These are phyloP conservation scores for Hypomontagnella monticulosa DNA, from an alignment of 495 filamentous ascomycete genomes.

Conservation along the genomic window DNA sequence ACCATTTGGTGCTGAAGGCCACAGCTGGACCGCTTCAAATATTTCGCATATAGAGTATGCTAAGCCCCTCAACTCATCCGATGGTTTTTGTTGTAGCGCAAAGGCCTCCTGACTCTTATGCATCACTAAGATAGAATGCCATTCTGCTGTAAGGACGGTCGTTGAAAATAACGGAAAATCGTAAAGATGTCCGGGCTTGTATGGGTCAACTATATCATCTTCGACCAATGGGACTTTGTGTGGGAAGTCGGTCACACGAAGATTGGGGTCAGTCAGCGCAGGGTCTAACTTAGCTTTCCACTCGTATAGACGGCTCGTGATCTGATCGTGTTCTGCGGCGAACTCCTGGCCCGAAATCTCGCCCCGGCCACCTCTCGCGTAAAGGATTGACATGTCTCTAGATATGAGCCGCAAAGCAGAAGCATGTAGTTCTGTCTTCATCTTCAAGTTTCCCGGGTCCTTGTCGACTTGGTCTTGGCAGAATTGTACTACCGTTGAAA, in stretches of 20 bases:
- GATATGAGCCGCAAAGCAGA: constrained; percentile 77
- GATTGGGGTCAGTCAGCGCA: constrained; percentile 64
- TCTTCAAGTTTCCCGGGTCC: constrained; percentile 69
- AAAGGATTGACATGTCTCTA: constrained; percentile 81
- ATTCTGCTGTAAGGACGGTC: constrained; percentile 80
- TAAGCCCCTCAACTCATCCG: constrained; percentile 62
- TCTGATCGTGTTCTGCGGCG: constrained; percentile 63
- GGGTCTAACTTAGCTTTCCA: constrained; percentile 68
- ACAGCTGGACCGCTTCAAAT: constrained; percentile 79
- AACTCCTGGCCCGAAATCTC: constrained; percentile 74
- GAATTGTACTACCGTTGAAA: constrained; percentile 68
- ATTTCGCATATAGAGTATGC: constrained; percentile 78
- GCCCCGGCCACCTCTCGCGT: constrained; percentile 72
- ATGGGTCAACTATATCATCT: constrained; percentile 78
- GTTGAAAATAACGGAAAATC: constrained; percentile 71
- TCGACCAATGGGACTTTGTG: constrained; percentile 59
- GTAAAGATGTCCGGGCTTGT: constrained; percentile 72
- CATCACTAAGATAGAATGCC: constrained; percentile 81
- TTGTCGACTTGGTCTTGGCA: constrained; percentile 66
- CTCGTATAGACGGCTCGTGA: constrained; percentile 62
- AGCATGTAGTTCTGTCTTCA: constrained; percentile 71
- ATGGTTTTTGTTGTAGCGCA: constrained; percentile 46
- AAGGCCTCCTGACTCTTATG: constrained; percentile 74
- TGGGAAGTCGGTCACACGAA: constrained; percentile 67
- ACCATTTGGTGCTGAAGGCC: constrained; percentile 74